Evolutionary conservation across 2,329 filamentous ascomycete species (phyloP).

Genomic region (Colletotrichum phormii): DNA sequence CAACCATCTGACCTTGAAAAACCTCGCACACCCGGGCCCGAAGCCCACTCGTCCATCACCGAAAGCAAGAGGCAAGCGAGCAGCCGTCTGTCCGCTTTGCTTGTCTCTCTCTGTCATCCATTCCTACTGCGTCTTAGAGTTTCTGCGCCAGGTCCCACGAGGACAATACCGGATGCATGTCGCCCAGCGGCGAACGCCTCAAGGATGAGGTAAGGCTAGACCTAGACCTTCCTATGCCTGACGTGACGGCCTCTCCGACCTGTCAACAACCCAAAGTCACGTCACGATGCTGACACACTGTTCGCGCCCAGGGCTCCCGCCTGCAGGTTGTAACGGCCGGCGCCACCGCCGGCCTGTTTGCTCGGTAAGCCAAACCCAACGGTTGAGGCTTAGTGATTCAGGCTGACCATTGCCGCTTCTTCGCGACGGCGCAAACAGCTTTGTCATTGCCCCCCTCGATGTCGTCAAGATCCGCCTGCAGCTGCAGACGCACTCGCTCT

Average conservation of each 20-base stretch:
- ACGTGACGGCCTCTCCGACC: slow-evolving; percentile 3
- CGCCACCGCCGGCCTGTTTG: slow-evolving; percentile 82
- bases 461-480: slow-evolving; percentile 98
- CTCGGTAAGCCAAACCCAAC: slow-evolving; percentile 69
- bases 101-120: slow-evolving; percentile 4
- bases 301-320: slow-evolving; percentile 59
- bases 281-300: slow-evolving; percentile 32
- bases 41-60: slow-evolving; percentile 21
- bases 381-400: slow-evolving; percentile 2
- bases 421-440: slow-evolving; percentile 61
- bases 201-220: slow-evolving; percentile 65
- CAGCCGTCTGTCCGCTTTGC: background rate
- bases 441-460: slow-evolving; percentile 94
- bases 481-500: slow-evolving; percentile 87
- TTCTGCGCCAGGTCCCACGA: slow-evolving; percentile 29
- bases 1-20: slow-evolving; percentile 32
- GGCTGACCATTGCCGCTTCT: slow-evolving; percentile 33
- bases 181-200: slow-evolving; percentile 55
- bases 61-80: slow-evolving; percentile 1
- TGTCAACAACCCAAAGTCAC: slow-evolving; percentile 5
- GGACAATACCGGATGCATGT: slow-evolving; percentile 48
- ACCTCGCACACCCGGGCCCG: slow-evolving; percentile 27
- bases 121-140: background rate
- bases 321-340: slow-evolving; percentile 68
- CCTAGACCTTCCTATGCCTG: background rate